A percentile compares a stretch with the other conserved stretches of the same genome.
Conservation (phyloP, 1,284 basidiomycete species). For the Sanghuangporus sanghuang region DNA sequence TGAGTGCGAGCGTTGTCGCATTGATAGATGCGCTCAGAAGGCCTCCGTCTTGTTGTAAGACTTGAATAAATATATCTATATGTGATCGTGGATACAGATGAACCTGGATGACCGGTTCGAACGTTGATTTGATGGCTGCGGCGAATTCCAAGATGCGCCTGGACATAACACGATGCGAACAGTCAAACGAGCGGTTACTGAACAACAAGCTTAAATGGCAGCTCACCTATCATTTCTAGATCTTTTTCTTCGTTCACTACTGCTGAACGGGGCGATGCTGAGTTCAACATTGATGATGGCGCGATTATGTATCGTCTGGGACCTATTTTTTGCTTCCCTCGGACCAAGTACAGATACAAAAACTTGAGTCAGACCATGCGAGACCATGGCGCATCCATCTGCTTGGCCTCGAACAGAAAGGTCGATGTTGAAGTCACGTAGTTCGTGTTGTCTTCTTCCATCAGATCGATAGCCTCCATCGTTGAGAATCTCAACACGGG, state of each 20-base stretch:
- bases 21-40: constrained; percentile 94
- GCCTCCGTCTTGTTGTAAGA: constrained; percentile 91
- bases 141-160: constrained; percentile 90
- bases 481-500: constrained; percentile 84
- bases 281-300: constrained; percentile 86
- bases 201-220: not conserved
- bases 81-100: constrained; percentile 89
- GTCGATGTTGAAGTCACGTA: constrained; percentile 79
- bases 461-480: constrained; percentile 88
- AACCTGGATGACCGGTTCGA: constrained; percentile 91
- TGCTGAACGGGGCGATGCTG: constrained; percentile 81
- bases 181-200: not conserved
- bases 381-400: constrained; percentile 81
- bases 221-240: constrained; percentile 84
- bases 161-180: constrained; percentile 16
- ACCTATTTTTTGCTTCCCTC: constrained; percentile 76
- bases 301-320: constrained; percentile 74
- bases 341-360: constrained; percentile 88
- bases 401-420: constrained; percentile 73
- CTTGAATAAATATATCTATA: constrained; percentile 91
- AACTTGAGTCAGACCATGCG: constrained; percentile 89
- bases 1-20: constrained; percentile 87
- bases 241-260: constrained; percentile 71
- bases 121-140: constrained; percentile 85
- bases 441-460: constrained; percentile 84